Evolutionary conservation across 257 asterid genomes (phyloP).

Genomic region (Agastache rugosa): DNA sequence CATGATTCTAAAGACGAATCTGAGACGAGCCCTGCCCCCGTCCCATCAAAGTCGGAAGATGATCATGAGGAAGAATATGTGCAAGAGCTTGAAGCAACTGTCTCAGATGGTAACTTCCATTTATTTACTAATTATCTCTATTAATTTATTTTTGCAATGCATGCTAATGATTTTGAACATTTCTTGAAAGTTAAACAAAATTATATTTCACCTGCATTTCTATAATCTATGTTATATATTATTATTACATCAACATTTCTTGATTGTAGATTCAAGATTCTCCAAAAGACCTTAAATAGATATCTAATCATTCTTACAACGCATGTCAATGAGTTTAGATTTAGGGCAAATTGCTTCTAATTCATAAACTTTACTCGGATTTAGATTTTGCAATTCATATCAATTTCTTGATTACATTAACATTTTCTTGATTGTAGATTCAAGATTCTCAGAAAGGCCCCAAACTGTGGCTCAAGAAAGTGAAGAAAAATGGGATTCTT

Average conservation of each 20-base stretch:
- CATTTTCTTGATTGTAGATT: conserved; percentile 35
- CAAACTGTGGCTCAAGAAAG: neutral
- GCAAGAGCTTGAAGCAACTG: conserved; percentile 23
- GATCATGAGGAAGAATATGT: conserved; percentile 38
- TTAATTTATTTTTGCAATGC: neutral
- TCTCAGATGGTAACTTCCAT: conserved; percentile 39
- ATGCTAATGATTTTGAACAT: neutral
- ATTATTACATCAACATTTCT: neutral
- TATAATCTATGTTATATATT: no score
- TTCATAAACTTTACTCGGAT: no score
- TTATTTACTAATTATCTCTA: neutral
- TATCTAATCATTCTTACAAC: no score
- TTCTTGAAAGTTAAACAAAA: neutral
- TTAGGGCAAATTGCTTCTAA: no score
- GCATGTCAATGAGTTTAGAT: no score
- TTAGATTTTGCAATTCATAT: no score
- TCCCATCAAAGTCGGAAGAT: conserved; percentile 30
- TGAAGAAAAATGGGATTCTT: neutral
- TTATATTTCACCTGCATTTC: neutral
- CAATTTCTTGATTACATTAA: no score
- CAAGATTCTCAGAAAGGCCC: neutral
- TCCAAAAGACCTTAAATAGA: neutral
- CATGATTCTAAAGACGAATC: conserved; percentile 31
- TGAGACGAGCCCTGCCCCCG: conserved; percentile 22
- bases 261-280: conserved; percentile 39